These are phyloP conservation scores for Escallonia herrerae DNA, from an alignment of 129 eudicot species.

Conservation along the genomic window DNA sequence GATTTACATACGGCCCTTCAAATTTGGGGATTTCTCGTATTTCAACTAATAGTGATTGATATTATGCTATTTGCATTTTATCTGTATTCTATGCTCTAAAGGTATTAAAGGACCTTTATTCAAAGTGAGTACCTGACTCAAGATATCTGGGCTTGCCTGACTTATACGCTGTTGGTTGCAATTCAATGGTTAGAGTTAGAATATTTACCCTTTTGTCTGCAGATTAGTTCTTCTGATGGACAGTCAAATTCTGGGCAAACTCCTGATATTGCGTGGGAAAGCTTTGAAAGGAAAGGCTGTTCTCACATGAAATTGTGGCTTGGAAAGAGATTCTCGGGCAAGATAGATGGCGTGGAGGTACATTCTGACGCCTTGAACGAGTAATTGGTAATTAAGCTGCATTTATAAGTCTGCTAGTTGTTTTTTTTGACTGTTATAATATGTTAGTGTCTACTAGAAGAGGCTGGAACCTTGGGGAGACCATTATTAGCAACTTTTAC, in stretches of 20 bases:
- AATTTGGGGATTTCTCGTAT: too few species aligned
- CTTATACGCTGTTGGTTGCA: neutral
- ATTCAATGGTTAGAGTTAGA: conserved; percentile 3
- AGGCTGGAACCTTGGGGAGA: neutral
- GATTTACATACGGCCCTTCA: too few species aligned
- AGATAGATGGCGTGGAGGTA: conserved; percentile 95
- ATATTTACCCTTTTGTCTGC: conserved; percentile 7
- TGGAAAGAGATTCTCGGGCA: conserved; percentile 85
- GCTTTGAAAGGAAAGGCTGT: conserved; percentile 68
- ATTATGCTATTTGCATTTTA: too few species aligned
- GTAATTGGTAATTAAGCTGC: neutral
- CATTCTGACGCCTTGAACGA: conserved; percentile 9
- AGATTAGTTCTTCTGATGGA: conserved; percentile 79
- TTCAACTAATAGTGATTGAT: too few species aligned
- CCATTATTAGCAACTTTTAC: neutral
- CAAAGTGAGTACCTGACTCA: too few species aligned
- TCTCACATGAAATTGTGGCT: conserved; percentile 49
- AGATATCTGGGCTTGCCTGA: neutral
- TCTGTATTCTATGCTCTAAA: too few species aligned
- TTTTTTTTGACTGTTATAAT: neutral
- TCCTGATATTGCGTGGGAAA: conserved; percentile 93
- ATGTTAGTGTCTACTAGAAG: neutral
- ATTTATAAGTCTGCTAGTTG: neutral
- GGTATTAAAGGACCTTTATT: too few species aligned
- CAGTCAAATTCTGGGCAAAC: conserved; percentile 80